Conservation (phyloP, 176 grass and related monocot species). For the Elaeis guineensis region DNA sequence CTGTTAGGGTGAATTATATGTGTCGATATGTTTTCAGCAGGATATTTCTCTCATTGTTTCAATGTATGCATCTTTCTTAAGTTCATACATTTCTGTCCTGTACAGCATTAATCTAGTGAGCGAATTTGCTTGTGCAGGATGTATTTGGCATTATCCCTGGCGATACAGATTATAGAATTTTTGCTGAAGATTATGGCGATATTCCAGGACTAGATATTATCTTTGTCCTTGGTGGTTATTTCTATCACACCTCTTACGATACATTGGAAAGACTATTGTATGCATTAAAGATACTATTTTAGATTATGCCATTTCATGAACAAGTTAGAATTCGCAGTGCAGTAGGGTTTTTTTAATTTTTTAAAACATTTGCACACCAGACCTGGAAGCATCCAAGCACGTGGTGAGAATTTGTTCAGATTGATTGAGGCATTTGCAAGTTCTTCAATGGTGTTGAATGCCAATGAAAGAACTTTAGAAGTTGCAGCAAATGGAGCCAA, state of each 20-base stretch:
- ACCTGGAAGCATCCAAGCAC: conserved; percentile 98
- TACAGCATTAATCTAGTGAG: no score
- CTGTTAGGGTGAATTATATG: no score
- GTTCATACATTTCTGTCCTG: no score
- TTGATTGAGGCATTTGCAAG: conserved; percentile 72
- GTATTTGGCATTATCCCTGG: conserved; percentile 97
- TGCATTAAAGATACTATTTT: conserved; percentile 20
- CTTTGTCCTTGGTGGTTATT: conserved; percentile 98
- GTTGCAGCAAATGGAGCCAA: conserved; percentile 20
- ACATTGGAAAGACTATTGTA: conserved; percentile 90
- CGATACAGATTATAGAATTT: conserved; percentile 99
- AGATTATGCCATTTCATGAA: no score
- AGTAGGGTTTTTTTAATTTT: background rate
- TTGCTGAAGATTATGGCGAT: conserved; percentile 84
- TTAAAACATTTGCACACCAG: conserved; percentile 35
- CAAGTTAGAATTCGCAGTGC: background rate
- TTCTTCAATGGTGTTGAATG: conserved; percentile 58
- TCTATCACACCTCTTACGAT: conserved; percentile 95
- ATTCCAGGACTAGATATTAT: conserved; percentile 99
- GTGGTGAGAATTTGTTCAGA: conserved; percentile 91
- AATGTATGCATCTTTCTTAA: no score
- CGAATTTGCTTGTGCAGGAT: conserved; percentile 52
- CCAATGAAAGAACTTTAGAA: conserved; percentile 33
- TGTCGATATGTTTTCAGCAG: no score
- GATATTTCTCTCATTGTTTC: no score